These are phyloP conservation scores for Monoraphidium neglectum DNA, from an alignment of 139 green algal genomes.

Conservation along the genomic window DNA sequence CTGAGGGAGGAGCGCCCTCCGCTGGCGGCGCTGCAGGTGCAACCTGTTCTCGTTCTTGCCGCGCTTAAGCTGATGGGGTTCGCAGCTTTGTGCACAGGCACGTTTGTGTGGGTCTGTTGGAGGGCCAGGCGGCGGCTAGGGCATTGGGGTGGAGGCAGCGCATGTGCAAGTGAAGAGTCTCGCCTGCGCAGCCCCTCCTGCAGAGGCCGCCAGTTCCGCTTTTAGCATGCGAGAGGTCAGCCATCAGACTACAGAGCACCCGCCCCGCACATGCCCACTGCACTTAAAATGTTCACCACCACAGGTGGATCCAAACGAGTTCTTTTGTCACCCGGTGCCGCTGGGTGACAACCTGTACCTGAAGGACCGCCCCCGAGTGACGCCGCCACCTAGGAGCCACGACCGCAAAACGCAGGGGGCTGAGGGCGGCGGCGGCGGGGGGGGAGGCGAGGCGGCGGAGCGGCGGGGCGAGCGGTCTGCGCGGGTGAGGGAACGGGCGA, in stretches of 20 bases:
- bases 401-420: neutral
- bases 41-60: no score
- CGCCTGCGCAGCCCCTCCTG: neutral
- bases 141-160: neutral
- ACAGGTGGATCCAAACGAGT: constrained; percentile 53
- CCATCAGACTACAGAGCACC: neutral
- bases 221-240: neutral
- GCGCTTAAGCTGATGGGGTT: no score
- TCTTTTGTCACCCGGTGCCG: constrained; percentile 63
- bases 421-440: neutral
- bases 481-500: no score
- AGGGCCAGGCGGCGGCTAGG: neutral
- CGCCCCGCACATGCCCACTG: neutral
- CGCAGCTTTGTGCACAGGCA: no score
- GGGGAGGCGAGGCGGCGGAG: neutral
- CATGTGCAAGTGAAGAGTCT: neutral
- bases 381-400: constrained; percentile 34
- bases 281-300: neutral
- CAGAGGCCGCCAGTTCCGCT: neutral
- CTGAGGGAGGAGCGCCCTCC: constrained; percentile 15
- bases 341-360: constrained; percentile 71
- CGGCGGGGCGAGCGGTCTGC: no score
- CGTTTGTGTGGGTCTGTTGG: neutral
- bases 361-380: constrained; percentile 48
- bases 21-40: constrained; percentile 29